Evolutionary conservation across 1,139 yeast species (phyloP), one percentile per base, ranked within the genome.

Genomic region (Spencermartinsiella ligniputridi): DNA sequence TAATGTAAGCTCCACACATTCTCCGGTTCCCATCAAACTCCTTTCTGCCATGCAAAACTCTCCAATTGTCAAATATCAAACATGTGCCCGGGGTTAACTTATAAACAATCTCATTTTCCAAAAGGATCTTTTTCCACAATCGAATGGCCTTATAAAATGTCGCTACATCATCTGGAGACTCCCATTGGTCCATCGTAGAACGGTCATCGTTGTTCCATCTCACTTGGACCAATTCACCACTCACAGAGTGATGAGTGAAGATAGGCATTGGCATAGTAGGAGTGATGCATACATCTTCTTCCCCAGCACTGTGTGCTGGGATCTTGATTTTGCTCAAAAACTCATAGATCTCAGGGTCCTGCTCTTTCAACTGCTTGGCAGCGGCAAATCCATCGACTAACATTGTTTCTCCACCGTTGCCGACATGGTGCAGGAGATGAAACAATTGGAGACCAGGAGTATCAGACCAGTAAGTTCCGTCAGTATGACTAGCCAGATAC

Each of bases 261-360:
- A 83, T 72, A 1, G 89, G 87, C 47, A 51, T 51, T 1, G 81
- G 73, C 34, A 74, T 67, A 41, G 76, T 78, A 1, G 85, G 86
- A 53, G 78, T 81, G 44, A 81, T 80, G 56, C 85, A 78, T 17
- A 80, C 85, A 44, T 69, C 74, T 41, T 73, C 81, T 57, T 83
- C 90, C 12, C 92, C 92, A 1, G 89, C 86, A 21, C 85, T 78
- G 60, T 83, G 90, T 18, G 87, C 87, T n/a, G 85, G 83, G 15
- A 83, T 69, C 8, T 78, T 76, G 25, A 76, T 67, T 21, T 64
- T 63, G 8, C 80, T 69, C 42, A 83, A 68, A 8, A 80, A 55
- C 22, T 78, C 75, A 58, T 69, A 83, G 38, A 78, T 72, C 46
- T 76, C 78, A 1, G 86, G 86, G 54, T 74, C 64, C 24, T 65